Base-by-base conservation (phyloP, 345 rosid species). In the Camelina laxa region DNA sequence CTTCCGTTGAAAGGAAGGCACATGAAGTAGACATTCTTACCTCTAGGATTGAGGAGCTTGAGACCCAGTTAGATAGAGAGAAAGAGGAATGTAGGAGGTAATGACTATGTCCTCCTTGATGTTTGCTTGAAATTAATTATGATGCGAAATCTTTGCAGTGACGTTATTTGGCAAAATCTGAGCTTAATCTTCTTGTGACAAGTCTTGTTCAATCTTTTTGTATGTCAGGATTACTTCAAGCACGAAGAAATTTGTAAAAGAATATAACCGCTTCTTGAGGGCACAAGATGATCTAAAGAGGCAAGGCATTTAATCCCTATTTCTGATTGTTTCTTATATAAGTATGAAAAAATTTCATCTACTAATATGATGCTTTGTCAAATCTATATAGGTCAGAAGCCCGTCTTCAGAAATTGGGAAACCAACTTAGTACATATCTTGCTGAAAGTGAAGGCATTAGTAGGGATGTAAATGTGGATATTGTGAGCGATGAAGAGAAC, bases 41-140 rank as follows among this genome's bases (percentile, higher is more conserved):
- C 60, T 89, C 89, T 65, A 88, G 82, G 81, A 82, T 91, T 74
- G 71, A 75, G 77, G 96, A 88, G 80, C 91, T 90, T 75, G 88
- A 86, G 78, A 76, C 83, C 77, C 90, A 90, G 72, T 80, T 95
- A 59, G 80, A 84, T 61, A 82, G 76, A 62, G 98, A 92, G 84
- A 89, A 80, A 85, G 93, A 90, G 50, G 92, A 89, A 38, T 87
- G 83, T 71, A 84, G 79, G 78, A 89, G 96, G 99, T 92, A 73
- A 75, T 73, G 54, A 36, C 27, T 74, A 19, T 22, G 50, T 50
- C 42, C 49, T 69, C 44, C 42, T 20, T 64, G 27, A 53, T 48
- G 20, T 19, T 55, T 78, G 65, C 53, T 19, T 67, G 59, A 54
- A 38, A 49, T 36, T 54, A 38, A 20, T 48, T 51, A 9, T 22